Percentiles rank a stretch among this genome's conserved stretches.
Evolutionary conservation across 2,329 filamentous ascomycete genomes (phyloP).

Genomic region (Venturia aucupariae): DNA sequence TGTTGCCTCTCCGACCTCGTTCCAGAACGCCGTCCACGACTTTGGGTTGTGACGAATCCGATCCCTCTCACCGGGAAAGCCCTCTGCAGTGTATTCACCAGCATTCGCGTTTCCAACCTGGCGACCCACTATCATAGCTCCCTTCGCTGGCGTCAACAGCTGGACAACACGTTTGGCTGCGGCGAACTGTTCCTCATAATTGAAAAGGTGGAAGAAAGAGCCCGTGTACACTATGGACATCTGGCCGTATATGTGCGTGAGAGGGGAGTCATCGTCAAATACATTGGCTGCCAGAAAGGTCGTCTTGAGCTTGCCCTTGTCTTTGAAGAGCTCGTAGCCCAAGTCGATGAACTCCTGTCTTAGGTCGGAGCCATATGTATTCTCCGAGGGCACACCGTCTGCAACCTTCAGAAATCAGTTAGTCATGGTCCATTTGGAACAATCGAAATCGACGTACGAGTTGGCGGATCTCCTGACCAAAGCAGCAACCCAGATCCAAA

Average conservation of each 20-base stretch:
- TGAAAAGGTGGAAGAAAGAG: slow-evolving; percentile 36
- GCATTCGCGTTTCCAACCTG: slow-evolving; percentile 35
- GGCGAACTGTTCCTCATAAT: slow-evolving; percentile 25
- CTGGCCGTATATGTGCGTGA: slow-evolving; percentile 22
- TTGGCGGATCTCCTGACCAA: slow-evolving; percentile 38
- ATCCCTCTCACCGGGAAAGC: slow-evolving; percentile 16
- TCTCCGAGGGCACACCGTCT: slow-evolving; percentile 28
- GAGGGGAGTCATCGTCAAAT: slow-evolving; percentile 25
- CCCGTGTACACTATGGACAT: slow-evolving; percentile 33
- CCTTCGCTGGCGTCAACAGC: slow-evolving; percentile 30
- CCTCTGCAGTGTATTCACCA: slow-evolving; percentile 17
- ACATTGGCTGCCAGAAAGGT: slow-evolving; percentile 45
- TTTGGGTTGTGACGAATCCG: slow-evolving; percentile 27
- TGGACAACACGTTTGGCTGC: slow-evolving; percentile 25
- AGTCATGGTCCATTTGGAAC: background rate
- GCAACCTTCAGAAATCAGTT: background rate
- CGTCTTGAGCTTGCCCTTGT: slow-evolving; percentile 34
- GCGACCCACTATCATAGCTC: slow-evolving; percentile 43
- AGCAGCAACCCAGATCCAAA: slow-evolving; percentile 37
- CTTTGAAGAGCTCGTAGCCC: slow-evolving; percentile 35
- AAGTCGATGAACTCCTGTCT: slow-evolving; percentile 39
- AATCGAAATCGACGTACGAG: slow-evolving; percentile 21
- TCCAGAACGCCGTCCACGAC: slow-evolving; percentile 31
- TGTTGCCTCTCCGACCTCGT: slow-evolving; percentile 20
- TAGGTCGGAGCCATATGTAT: slow-evolving; percentile 33